Conservation (phyloP, 345 rosid species). For the Litchi chinensis region DNA sequence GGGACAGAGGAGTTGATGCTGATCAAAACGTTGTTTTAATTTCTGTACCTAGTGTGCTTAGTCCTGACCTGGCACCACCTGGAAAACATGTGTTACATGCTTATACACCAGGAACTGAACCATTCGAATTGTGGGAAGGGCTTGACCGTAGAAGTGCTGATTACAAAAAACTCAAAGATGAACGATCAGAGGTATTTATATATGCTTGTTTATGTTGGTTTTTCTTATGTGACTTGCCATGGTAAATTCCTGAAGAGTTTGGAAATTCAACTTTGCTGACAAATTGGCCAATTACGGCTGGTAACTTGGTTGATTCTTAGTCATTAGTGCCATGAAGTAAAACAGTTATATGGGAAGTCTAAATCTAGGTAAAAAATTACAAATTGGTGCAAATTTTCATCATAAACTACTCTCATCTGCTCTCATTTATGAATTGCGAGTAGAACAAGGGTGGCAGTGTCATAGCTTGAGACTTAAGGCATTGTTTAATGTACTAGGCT, state of each 20-base stretch:
- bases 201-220: not conserved
- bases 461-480: too few relatives aligned
- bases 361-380: not conserved
- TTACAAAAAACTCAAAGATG: conserved; percentile 75
- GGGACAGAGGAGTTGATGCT: conserved; percentile 90
- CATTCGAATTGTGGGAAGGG: conserved; percentile 77
- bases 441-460: too few relatives aligned
- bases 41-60: conserved; percentile 79
- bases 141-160: conserved; percentile 72
- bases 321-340: not conserved
- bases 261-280: not conserved
- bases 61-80: conserved; percentile 81
- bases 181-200: conserved; percentile 77
- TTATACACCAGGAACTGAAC: conserved; percentile 89
- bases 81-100: conserved; percentile 88
- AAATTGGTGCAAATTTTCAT: not conserved
- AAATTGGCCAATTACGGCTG: not conserved
- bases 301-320: not conserved
- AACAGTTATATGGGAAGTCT: not conserved
- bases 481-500: not conserved
- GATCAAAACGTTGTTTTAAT: conserved; percentile 91
- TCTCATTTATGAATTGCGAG: too few relatives aligned
- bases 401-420: too few relatives aligned
- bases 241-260: not conserved
- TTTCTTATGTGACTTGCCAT: not conserved